Base-by-base conservation (phyloP, 164 flowering plant genomes). In the Amborella trichopoda region DNA sequence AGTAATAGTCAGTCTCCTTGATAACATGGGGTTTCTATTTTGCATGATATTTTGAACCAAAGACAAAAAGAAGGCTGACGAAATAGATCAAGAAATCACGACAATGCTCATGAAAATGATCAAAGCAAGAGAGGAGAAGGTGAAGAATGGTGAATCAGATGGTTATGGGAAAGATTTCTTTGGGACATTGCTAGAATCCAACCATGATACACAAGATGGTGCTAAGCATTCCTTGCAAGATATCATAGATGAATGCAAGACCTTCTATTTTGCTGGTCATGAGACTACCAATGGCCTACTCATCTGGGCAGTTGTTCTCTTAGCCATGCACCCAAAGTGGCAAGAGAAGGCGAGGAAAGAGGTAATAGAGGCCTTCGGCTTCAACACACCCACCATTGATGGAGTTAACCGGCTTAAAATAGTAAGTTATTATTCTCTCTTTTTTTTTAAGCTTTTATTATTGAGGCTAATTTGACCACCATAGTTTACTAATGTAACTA, bases 181-280 rank as follows among this genome's bases (percentile, higher is more conserved):
- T 22, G 61, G 65, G 6, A 26, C 46, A 36, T 23, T 55, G 20
- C 16, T 55, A 40, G 48, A 55, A 26, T 61, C 61, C 3, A 61
- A 50, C 39, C 37, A 43, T 2, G 24, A 33, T 20, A 26, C 32
- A n/a, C n/a, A n/a, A n/a, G n/a, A n/a, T n/a, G n/a, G n/a, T n/a
- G n/a, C n/a, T n/a, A n/a, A n/a, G n/a, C n/a, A n/a, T n/a, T n/a
- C n/a, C n/a, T n/a, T n/a, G n/a, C 30, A 44, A 5, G 48, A 44
- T n/a, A 32, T 44, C 21, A 44, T 44, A 11, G 37, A 46, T 5
- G 37, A 46, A 17, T 51, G 54, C 46, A 51, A 40, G 46, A 18
- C 41, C 4, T 51, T 51, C 37, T 51, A 51, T 39, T 51, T 51
- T 28, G 54, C 39, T 41, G 54, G 54, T 8, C 54, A 51, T 6